Evolutionary conservation across 805 yeast genomes (phyloP), one percentile per base, ranked within the genome.

Genomic region (Tetrapisispora nanseiensis): DNA sequence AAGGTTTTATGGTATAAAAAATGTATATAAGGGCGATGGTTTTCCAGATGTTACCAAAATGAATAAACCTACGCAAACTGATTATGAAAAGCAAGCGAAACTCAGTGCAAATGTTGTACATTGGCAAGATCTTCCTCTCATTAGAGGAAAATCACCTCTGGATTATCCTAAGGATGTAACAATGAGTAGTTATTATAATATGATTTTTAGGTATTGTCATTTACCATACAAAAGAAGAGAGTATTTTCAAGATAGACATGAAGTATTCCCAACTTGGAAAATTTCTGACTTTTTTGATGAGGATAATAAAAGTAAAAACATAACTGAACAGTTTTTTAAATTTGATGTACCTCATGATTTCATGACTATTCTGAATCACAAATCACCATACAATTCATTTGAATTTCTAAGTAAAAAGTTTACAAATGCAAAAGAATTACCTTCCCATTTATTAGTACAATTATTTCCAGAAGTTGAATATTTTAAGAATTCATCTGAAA

Each of bases 131-230:
- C 21, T 56, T 22, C 57, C 62, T 3, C 33, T 60, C 11, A 42
- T 56, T 10, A 47, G 59, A 37, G 62, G 61, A 6, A 58, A 56
- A 42, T 46, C 51, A 7, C 38, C 45, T 12, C 46, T 44, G n/a
- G 54, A 56, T 30, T 58, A 58, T 37, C 61, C 62, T 22, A 48
- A 55, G 40, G 62, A 59, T 33, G 52, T 51, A 28, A 52, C 62
- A 13, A 40, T 61, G 46, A 49, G 55, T 29, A 47, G 51, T 32
- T 53, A 49, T 31, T 61, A 61, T 44, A 46, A 56, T 3, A 46
- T 54, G 4, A 51, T 56, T 1, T 59, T 58, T 41, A 49, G 58
- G 37, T 55, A 59, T 40, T 61, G 63, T 41, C 57, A 54, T 33
- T 32, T 57, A 22, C 55, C 63, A 15, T 61, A 59, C 42, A 59